Evolutionary conservation across 1,139 yeast species (phyloP).

Genomic region (Blastobotrys persicus): DNA sequence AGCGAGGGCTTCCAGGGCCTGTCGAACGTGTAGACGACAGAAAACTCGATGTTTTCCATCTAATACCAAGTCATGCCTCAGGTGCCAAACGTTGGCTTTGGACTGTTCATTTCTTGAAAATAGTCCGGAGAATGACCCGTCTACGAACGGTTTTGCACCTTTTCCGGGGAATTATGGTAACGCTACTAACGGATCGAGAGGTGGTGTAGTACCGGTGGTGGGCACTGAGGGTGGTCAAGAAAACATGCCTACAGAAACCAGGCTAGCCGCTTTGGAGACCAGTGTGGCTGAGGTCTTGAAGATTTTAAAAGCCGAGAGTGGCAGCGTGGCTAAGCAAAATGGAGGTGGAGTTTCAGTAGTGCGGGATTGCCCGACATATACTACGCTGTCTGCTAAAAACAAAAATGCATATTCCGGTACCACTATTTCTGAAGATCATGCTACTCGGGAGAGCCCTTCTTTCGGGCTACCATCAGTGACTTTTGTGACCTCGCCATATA

Average conservation of each 20-base stretch:
- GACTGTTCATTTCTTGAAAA: slow-evolving; percentile 48
- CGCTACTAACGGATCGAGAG: no score
- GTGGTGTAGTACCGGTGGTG: slow-evolving; percentile 4
- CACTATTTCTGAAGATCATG: slow-evolving; percentile 6
- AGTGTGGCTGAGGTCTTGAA: slow-evolving; percentile 30
- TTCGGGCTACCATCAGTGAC: slow-evolving; percentile 46
- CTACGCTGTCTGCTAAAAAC: neutral
- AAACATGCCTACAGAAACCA: slow-evolving; percentile 15
- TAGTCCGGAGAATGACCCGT: slow-evolving; percentile 18
- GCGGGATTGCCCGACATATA: slow-evolving; percentile 1
- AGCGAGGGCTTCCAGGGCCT: slow-evolving; percentile 52
- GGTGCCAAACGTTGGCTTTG: slow-evolving; percentile 53
- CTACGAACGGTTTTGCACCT: slow-evolving; percentile 1
- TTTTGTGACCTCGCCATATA: slow-evolving; percentile 50
- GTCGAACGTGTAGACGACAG: slow-evolving; percentile 57
- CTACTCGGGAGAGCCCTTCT: slow-evolving; percentile 29
- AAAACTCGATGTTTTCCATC: slow-evolving; percentile 63
- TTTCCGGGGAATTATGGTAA: no score
- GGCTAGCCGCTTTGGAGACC: slow-evolving; percentile 25
- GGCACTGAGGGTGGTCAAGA: slow-evolving; percentile 23
- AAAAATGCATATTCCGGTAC: neutral
- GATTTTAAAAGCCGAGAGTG: slow-evolving; percentile 16
- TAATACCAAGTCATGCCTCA: slow-evolving; percentile 48
- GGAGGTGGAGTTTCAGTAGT: neutral
- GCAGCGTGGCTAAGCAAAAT: slow-evolving; percentile 1